Percentiles rank a stretch among this genome's conserved stretches.
These are phyloP conservation scores for Ramaria sp. DNA, from an alignment of 768 basidiomycete species.

Conservation along the genomic window DNA sequence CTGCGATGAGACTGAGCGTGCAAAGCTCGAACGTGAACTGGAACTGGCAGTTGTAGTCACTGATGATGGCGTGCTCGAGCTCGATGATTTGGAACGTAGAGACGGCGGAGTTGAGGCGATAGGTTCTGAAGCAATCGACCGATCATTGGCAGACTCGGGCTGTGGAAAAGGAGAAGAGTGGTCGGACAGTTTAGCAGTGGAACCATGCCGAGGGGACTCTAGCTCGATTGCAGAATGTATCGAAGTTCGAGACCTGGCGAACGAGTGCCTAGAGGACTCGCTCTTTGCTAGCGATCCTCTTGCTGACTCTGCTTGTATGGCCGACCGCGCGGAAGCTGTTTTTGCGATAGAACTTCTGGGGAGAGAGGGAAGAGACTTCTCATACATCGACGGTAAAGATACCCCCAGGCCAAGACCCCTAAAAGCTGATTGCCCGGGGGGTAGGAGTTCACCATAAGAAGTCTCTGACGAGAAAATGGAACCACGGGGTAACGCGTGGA, in stretches of 20 bases:
- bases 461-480: slow-evolving; percentile 7
- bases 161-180: not conserved
- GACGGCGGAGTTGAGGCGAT: not conserved
- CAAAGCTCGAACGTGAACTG: not conserved
- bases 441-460: slow-evolving; percentile 4
- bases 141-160: not conserved
- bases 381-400: not conserved
- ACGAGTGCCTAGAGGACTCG: not conserved
- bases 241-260: not conserved
- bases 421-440: not conserved
- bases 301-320: not conserved
- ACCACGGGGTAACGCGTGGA: not conserved
- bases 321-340: not conserved
- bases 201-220: not conserved
- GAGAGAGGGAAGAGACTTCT: slow-evolving; percentile 2
- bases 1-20: not conserved
- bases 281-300: not conserved
- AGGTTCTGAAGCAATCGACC: not conserved
- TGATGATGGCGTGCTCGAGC: not conserved
- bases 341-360: not conserved
- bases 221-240: not conserved
- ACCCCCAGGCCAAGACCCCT: not conserved
- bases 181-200: not conserved
- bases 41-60: not conserved
- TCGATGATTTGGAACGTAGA: not conserved